Conservation (phyloP, 176 grass and related monocot species). For the Musa troglodytarum region DNA sequence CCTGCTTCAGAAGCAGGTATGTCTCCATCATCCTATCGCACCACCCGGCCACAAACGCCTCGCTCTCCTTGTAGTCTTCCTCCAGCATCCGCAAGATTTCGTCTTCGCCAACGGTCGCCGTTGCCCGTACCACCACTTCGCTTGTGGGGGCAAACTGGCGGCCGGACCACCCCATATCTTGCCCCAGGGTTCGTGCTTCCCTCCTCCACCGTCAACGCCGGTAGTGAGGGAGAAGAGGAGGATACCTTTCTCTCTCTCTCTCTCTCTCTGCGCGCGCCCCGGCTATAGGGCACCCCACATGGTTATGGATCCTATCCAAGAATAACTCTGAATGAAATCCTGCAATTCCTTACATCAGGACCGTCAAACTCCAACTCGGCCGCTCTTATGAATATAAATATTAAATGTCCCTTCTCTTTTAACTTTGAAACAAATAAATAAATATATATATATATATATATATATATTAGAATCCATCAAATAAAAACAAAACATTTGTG, state of each 20-base stretch:
- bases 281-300: background rate
- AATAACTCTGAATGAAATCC: no score
- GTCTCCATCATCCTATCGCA: constrained; percentile 43
- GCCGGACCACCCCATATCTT: constrained; percentile 4
- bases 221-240: background rate
- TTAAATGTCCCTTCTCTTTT: no score
- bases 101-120: constrained; percentile 57
- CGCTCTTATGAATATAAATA: no score
- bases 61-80: constrained; percentile 21
- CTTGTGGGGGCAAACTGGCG: background rate
- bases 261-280: background rate
- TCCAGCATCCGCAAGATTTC: constrained; percentile 32
- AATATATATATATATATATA: no score
- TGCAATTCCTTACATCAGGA: no score
- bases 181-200: background rate
- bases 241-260: no score
- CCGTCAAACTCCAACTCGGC: no score
- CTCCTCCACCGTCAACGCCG: background rate
- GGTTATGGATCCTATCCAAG: background rate
- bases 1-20: constrained; percentile 73
- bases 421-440: no score
- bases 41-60: constrained; percentile 64
- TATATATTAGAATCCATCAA: no score
- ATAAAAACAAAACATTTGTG: no score
- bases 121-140: constrained; percentile 23